Conservation (phyloP, 257 asterid genomes). For the Nicotiana attenuata region DNA sequence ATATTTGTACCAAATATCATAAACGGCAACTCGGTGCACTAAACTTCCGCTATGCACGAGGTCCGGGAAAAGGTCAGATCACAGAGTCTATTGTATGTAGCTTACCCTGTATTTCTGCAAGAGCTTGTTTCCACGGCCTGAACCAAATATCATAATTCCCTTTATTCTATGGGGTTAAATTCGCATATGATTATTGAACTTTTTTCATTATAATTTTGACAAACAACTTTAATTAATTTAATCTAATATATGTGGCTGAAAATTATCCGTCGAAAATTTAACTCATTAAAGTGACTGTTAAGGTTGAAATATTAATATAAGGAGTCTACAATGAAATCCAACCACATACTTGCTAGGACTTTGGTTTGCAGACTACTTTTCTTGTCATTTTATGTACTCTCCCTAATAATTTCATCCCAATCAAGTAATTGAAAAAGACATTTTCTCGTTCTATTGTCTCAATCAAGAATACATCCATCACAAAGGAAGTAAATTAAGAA, state of each 20-base stretch:
- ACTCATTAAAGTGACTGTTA: background rate
- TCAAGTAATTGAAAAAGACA: background rate
- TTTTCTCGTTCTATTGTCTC: background rate
- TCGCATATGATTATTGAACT: too few species aligned
- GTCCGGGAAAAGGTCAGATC: too few species aligned
- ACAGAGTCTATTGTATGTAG: too few species aligned
- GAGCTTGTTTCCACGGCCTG: too few species aligned
- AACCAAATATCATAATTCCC: background rate
- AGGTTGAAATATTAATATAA: background rate
- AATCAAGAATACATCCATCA: background rate
- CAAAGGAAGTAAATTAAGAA: background rate
- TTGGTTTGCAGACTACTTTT: background rate
- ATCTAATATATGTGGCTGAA: background rate
- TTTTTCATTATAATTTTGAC: too few species aligned
- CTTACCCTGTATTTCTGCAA: too few species aligned
- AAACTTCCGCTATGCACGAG: too few species aligned
- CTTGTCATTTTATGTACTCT: background rate
- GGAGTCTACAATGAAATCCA: background rate
- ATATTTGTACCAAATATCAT: background rate
- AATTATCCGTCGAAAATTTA: background rate
- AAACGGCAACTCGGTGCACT: too few species aligned
- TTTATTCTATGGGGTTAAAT: background rate
- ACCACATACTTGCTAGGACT: background rate
- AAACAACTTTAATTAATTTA: background rate
- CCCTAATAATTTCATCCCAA: background rate